Evolutionary conservation across 805 yeast genomes (phyloP), one percentile per base, ranked within the genome.

Genomic region (Candida hungchunana): DNA sequence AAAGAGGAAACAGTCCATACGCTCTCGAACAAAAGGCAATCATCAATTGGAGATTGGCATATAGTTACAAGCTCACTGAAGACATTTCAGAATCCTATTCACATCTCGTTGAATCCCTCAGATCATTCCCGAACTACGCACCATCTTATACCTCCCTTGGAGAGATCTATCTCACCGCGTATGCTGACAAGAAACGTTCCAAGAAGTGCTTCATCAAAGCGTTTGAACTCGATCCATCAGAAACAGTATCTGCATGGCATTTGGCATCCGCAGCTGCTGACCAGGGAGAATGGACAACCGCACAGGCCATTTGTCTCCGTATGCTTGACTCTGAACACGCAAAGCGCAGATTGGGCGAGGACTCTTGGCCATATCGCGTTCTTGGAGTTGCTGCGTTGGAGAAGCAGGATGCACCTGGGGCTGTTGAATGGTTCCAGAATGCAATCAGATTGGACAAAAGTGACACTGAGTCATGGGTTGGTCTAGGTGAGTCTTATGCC

Each of bases 401-500:
- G 52, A 64, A 58, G 18, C 86, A 79, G 48, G 79, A 82, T 46
- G 85, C 77, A 44, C 77, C 75, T 1, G 78, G 77, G 37, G 95
- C 98, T 0, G 82, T 90, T 31, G 90, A 84, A 58, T 79, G 84
- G 75, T 88, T 86, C 54, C 98, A 93, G 59, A 73, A 79, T 18
- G 88, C 96, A 2, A 65, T 93, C 32, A 70, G 97, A 43, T 63
- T 82, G 44, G 65, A 78, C 28, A 64, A 82, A 0, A 44, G 53
- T 35, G 97, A 93, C 58, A 56, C 74, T 2, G 81, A 84, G 45
- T 81, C 95, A 2, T 90, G 97, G 97, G 67, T 83, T 19, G 96
- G 96, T 1, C 64, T 93, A n/a, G 98, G 98, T n/a, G 97, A 93
- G 56, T 90, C 96, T 0, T 93, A 93, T 57, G 66, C 73, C 36